Percentiles rank a stretch among this genome's conserved stretches.
phyloP scores from a whole-genome alignment of 228 moss, liverwort and hornwort genomes.

The Sphagnum fallax region DNA sequence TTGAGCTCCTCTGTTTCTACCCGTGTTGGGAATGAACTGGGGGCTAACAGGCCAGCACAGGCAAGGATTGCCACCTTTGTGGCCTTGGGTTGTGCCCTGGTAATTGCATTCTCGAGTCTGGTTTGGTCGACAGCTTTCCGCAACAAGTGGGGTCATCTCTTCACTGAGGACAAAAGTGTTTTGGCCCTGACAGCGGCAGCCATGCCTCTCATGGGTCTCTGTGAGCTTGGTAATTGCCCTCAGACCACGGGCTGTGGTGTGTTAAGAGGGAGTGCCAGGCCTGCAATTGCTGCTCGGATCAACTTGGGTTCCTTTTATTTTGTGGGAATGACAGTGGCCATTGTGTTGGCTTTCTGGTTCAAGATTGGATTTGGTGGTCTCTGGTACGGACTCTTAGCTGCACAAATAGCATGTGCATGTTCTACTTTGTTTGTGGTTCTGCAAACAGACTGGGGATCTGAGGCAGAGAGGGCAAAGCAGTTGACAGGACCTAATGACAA shows the following conservation, averaged over 20 bases:
- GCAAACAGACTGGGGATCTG: constrained; percentile 69
- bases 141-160: constrained; percentile 72
- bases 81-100: constrained; percentile 61
- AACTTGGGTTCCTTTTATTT: constrained; percentile 82
- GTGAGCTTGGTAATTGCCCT: constrained; percentile 92
- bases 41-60: constrained; percentile 57
- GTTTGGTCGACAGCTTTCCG: constrained; percentile 74
- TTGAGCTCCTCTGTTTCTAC: constrained; percentile 88
- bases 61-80: constrained; percentile 73
- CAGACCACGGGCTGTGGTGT: constrained; percentile 94
- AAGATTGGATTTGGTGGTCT: constrained; percentile 81
- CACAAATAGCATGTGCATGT: constrained; percentile 77
- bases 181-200: constrained; percentile 71
- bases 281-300: constrained; percentile 76
- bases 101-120: constrained; percentile 62
- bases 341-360: constrained; percentile 72
- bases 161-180: constrained; percentile 65
- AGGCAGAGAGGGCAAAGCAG: constrained; percentile 48
- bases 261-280: constrained; percentile 76
- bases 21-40: constrained; percentile 76
- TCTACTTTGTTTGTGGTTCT: constrained; percentile 76
- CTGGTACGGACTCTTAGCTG: constrained; percentile 84
- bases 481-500: constrained; percentile 25
- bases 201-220: constrained; percentile 79
- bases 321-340: constrained; percentile 84